These are phyloP conservation scores for Brassica juncea DNA, from an alignment of 345 rosid genomes.

Conservation along the genomic window DNA sequence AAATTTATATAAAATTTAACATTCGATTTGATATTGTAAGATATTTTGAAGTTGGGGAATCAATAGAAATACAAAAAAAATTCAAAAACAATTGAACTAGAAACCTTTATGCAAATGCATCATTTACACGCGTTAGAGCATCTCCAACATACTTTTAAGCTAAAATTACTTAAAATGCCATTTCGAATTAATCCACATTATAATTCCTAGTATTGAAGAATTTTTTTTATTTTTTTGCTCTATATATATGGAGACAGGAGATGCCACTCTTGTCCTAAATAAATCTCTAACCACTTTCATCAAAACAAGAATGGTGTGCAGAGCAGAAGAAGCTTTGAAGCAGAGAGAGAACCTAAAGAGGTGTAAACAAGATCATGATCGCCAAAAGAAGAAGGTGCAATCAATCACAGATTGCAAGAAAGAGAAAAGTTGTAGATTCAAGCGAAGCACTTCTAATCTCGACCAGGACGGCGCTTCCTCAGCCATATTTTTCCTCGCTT, in stretches of 20 bases:
- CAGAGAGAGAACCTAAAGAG: slow-evolving; percentile 43
- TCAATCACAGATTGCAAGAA: slow-evolving; percentile 63
- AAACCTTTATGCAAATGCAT: not conserved
- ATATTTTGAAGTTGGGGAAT: not conserved
- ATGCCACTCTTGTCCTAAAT: slow-evolving; percentile 17
- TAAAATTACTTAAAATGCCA: slow-evolving; percentile 11
- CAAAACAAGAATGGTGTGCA: slow-evolving; percentile 48
- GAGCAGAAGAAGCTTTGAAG: slow-evolving; percentile 57
- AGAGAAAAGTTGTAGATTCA: slow-evolving; percentile 67
- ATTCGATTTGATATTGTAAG: not conserved
- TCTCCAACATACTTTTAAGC: not conserved
- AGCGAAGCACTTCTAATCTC: slow-evolving; percentile 71
- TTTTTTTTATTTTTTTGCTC: slow-evolving; percentile 7
- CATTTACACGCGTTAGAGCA: not conserved
- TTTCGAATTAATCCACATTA: not conserved
- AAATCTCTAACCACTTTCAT: slow-evolving; percentile 8
- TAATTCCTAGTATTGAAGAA: not conserved
- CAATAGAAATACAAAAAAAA: not conserved
- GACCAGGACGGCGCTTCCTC: slow-evolving; percentile 88
- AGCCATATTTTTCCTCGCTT: slow-evolving; percentile 86
- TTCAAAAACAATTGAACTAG: not conserved
- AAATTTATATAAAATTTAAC: not conserved
- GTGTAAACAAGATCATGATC: slow-evolving; percentile 32
- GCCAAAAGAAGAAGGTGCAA: slow-evolving; percentile 39
- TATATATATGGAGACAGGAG: slow-evolving; percentile 18